Evolutionary conservation across 1,284 basidiomycete genomes (phyloP).

Genomic region (Naganishia sp.): DNA sequence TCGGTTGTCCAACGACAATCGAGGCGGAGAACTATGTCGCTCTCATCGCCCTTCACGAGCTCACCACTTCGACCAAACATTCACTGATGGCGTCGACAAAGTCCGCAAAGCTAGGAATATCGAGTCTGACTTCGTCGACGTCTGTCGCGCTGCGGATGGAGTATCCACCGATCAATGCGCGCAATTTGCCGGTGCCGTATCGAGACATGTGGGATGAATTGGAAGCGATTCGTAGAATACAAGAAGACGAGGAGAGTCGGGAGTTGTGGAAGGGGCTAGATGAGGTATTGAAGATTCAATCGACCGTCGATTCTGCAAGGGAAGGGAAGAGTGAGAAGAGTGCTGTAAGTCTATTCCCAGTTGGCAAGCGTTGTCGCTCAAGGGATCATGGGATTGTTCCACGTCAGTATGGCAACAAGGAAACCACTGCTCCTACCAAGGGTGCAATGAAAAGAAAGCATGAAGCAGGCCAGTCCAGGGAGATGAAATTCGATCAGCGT

Average conservation of each 20-base stretch:
- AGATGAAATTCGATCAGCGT: conserved; percentile 39
- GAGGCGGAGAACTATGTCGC: conserved; percentile 93
- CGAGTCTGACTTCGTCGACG: conserved; percentile 12
- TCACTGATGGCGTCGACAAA: conserved; percentile 56
- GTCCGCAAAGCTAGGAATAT: conserved; percentile 11
- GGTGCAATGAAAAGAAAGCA: neutral
- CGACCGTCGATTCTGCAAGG: conserved; percentile 40
- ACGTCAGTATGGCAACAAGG: neutral
- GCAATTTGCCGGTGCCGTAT: conserved; percentile 75
- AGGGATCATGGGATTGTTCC: neutral
- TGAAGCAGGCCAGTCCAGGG: neutral
- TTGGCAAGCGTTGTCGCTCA: too few relatives aligned
- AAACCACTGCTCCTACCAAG: neutral
- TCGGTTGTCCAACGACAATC: conserved; percentile 72
- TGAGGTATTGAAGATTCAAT: conserved; percentile 63
- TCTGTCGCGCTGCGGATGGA: conserved; percentile 22
- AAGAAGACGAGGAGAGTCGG: conserved; percentile 68
- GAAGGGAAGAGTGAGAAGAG: too few relatives aligned
- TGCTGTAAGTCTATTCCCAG: too few relatives aligned
- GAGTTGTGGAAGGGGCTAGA: conserved; percentile 70
- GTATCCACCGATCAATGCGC: conserved; percentile 44
- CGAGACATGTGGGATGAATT: conserved; percentile 93
- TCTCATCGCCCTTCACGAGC: conserved; percentile 75
- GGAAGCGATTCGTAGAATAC: conserved; percentile 64
- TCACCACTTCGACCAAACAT: conserved; percentile 62